Evolutionary conservation across 2,329 filamentous ascomycete genomes (phyloP).

Genomic region (Trichoderma asperellum): DNA sequence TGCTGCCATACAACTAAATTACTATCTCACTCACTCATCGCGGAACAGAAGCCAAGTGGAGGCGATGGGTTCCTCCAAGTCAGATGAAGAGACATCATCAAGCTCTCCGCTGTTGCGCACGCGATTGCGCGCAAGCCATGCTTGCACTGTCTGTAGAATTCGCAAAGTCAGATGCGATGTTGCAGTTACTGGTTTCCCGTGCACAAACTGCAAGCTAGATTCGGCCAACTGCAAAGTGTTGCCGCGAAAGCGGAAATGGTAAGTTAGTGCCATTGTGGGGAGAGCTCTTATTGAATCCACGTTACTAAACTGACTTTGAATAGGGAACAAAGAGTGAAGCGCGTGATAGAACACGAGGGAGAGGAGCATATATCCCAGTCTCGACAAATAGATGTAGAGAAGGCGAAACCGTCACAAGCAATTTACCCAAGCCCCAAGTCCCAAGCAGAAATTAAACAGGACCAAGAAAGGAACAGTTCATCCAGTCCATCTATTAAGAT

Average conservation of each 20-base stretch:
- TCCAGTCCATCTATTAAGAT: background rate
- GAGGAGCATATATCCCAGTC: background rate
- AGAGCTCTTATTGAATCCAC: background rate
- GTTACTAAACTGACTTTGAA: background rate
- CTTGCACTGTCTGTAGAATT: constrained; percentile 15
- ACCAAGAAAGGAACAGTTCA: background rate
- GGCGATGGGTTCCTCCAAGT: constrained; percentile 13
- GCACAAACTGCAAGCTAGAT: constrained; percentile 31
- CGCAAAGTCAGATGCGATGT: constrained; percentile 32
- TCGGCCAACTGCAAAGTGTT: constrained; percentile 25
- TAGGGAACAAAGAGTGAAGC: constrained; percentile 24
- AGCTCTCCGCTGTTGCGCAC: constrained; percentile 11
- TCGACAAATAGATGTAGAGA: background rate
- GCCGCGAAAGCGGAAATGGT: constrained; percentile 22
- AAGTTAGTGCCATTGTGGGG: background rate
- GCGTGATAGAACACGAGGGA: constrained; percentile 19
- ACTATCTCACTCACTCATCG: background rate
- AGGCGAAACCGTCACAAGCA: background rate
- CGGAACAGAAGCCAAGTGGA: background rate
- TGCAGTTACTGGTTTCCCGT: constrained; percentile 26
- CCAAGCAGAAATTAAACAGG: background rate
- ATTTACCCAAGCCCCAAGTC: background rate
- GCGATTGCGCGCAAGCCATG: constrained; percentile 21
- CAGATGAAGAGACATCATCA: constrained; percentile 13
- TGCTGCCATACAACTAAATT: background rate